Evolutionary conservation across 805 yeast species (phyloP).

Genomic region (Wickerhamomyces rabaulensis): DNA sequence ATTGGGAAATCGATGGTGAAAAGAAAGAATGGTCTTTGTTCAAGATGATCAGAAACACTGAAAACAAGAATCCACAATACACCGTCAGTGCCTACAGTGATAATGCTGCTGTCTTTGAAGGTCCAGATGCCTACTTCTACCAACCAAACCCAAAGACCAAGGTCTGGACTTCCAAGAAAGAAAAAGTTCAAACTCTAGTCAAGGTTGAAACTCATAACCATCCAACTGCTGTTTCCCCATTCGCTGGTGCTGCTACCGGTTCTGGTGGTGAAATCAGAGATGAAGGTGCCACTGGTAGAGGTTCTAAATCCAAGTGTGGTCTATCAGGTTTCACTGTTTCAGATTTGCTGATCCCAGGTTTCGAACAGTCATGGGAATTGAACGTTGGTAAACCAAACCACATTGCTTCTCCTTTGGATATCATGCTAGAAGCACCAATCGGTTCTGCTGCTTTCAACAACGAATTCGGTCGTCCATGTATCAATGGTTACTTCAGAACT

Average conservation of each 20-base stretch:
- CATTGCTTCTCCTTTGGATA: constrained; percentile 87
- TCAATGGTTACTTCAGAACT: constrained; percentile 94
- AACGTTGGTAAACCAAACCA: constrained; percentile 85
- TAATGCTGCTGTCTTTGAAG: constrained; percentile 94
- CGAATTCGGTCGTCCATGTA: constrained; percentile 98
- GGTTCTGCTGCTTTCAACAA: constrained; percentile 98
- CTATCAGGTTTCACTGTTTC: constrained; percentile 89
- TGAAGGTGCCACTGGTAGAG: constrained; percentile 99
- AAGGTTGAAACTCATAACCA: constrained; percentile 99
- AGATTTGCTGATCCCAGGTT: constrained; percentile 80
- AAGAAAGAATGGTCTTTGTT: constrained; percentile 72
- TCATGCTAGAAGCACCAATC: constrained; percentile 95
- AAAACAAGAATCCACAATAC: constrained; percentile 67
- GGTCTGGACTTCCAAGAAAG: constrained; percentile 70
- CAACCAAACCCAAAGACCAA: constrained; percentile 73
- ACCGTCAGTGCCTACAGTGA: constrained; percentile 95
- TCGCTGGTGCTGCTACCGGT: constrained; percentile 99
- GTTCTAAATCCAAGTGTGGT: constrained; percentile 96
- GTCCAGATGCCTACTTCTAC: constrained; percentile 68
- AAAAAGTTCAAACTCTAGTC: constrained; percentile 80
- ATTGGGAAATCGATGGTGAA: constrained; percentile 90
- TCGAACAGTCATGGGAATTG: constrained; percentile 93
- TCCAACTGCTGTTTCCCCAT: constrained; percentile 98
- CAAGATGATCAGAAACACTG: constrained; percentile 95
- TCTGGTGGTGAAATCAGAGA: constrained; percentile 99